A percentile compares a stretch with the other conserved stretches of the same genome.
Conservation (phyloP, 169 alveolate genomes). For the Eimeria necatrix region DNA sequence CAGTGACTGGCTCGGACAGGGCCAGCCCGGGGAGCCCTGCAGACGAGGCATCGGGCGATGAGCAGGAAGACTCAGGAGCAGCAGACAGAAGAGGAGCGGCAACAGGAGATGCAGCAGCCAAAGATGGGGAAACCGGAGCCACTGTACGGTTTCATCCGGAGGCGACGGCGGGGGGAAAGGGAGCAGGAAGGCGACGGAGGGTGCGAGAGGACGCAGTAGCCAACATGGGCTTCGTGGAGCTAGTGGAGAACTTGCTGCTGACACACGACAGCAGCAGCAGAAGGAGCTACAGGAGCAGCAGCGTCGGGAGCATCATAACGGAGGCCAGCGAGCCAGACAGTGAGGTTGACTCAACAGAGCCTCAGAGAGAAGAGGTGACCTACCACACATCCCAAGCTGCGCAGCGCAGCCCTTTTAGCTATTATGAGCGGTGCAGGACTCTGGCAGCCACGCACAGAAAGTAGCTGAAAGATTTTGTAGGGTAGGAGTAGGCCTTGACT, state of each 20-base stretch:
- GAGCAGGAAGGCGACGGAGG: conserved; percentile 32
- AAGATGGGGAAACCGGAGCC: neutral
- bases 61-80: neutral
- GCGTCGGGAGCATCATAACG: conserved; percentile 43
- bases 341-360: conserved; percentile 21
- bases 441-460: too few relatives aligned
- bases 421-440: too few relatives aligned
- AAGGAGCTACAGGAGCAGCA: conserved; percentile 59
- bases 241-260: conserved; percentile 57
- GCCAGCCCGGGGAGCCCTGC: conserved; percentile 14
- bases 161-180: conserved; percentile 36
- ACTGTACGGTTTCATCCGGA: conserved; percentile 45
- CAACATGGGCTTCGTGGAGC: conserved; percentile 64
- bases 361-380: neutral
- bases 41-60: conserved; percentile 48
- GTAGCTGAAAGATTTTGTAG: too few relatives aligned
- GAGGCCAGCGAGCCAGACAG: conserved; percentile 65
- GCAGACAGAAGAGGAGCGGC: neutral
- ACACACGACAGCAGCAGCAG: conserved; percentile 63
- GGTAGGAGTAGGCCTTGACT: too few relatives aligned
- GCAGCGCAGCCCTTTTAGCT: too few relatives aligned
- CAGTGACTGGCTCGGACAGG: conserved; percentile 4
- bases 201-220: conserved; percentile 50
- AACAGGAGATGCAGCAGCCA: conserved; percentile 14
- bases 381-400: neutral